Conservation (phyloP, 129 eudicot species). For the Flaveria ramosissima region DNA sequence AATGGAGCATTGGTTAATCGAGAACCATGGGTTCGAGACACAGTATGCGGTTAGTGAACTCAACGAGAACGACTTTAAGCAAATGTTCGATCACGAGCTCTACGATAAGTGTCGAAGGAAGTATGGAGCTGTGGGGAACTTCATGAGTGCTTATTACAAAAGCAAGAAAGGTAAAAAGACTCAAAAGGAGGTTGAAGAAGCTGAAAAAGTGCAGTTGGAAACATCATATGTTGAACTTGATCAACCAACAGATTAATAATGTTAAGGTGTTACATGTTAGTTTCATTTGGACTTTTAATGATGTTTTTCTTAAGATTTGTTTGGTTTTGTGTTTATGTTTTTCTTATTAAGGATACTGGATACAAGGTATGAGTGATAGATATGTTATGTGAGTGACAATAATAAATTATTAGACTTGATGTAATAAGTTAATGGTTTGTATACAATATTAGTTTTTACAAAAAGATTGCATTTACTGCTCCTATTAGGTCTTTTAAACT, state of each 20-base stretch:
- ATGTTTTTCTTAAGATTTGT: not conserved
- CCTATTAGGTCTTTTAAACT: no score
- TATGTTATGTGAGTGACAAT: not conserved
- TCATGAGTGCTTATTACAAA: conserved; percentile 87
- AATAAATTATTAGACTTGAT: no score
- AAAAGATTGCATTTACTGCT: no score
- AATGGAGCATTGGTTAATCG: conserved; percentile 82
- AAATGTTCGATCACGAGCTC: conserved; percentile 82
- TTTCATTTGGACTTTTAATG: not conserved
- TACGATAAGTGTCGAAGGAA: conserved; percentile 71
- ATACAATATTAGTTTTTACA: no score
- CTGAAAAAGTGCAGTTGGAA: conserved; percentile 67
- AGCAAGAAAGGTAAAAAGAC: conserved; percentile 92
- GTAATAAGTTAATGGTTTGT: no score
- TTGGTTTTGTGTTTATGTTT: not conserved
- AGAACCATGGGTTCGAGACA: conserved; percentile 86
- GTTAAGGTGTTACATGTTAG: not conserved
- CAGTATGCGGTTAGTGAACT: conserved; percentile 91
- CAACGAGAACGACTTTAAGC: conserved; percentile 77
- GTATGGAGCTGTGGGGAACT: conserved; percentile 85
- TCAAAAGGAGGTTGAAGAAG: conserved; percentile 88
- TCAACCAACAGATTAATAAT: not conserved
- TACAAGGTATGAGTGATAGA: not conserved
- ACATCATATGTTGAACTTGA: conserved; percentile 51
- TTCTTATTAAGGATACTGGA: not conserved